phyloP scores from a whole-genome alignment of 257 asterid species.

The Solanum pinnatisectum region DNA sequence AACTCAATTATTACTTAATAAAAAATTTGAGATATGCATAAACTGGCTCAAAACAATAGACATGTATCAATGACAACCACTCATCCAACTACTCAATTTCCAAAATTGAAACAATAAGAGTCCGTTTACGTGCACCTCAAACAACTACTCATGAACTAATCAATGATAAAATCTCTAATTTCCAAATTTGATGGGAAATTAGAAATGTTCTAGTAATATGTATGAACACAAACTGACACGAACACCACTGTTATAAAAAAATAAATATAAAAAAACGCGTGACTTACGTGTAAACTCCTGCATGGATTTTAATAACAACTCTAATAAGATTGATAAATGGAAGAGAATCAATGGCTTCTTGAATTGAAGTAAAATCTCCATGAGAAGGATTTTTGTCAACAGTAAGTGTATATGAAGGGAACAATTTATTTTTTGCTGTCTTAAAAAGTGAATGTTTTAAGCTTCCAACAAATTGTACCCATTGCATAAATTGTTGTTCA shows the following conservation, averaged over 20 bases:
- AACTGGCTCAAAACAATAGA: background rate
- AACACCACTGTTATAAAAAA: background rate
- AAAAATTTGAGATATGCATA: accelerated
- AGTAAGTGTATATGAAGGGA: slow-evolving; percentile 63
- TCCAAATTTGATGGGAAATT: background rate
- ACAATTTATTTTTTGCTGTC: slow-evolving; percentile 54
- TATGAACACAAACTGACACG: background rate
- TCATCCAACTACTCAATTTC: background rate
- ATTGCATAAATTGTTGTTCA: slow-evolving; percentile 68
- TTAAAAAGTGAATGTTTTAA: slow-evolving; percentile 67
- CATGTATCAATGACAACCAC: background rate
- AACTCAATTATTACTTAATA: background rate
- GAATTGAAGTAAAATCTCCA: slow-evolving; percentile 80
- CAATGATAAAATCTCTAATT: background rate
- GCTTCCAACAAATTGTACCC: slow-evolving; percentile 74
- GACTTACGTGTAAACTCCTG: slow-evolving; percentile 83
- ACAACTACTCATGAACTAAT: background rate
- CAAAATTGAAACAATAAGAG: background rate
- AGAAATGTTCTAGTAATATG: background rate
- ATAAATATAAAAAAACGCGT: accelerated
- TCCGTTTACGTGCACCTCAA: background rate
- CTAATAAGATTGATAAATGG: slow-evolving; percentile 66
- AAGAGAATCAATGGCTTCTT: slow-evolving; percentile 84
- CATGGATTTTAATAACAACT: slow-evolving; percentile 70
- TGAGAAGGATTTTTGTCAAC: slow-evolving; percentile 56